phyloP scores from a whole-genome alignment of 2,329 filamentous ascomycete genomes.

The Pseudogymnoascus destructans region DNA sequence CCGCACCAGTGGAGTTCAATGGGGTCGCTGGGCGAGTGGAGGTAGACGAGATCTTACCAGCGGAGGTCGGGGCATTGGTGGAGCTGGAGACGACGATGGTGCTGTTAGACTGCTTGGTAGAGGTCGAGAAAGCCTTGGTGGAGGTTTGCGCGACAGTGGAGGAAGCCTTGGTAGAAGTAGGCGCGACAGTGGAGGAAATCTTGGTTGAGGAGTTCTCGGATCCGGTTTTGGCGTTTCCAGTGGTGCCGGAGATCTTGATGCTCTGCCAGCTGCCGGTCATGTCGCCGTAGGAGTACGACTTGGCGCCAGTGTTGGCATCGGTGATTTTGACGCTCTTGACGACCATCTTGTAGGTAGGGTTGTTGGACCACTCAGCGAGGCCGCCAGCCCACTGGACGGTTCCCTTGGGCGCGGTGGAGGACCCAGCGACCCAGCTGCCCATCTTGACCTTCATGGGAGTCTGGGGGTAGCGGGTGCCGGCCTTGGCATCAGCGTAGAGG shows the following conservation, averaged over 20 bases:
- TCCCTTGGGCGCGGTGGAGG: constrained; percentile 35
- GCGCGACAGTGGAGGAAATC: constrained; percentile 5
- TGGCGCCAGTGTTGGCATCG: constrained; percentile 37
- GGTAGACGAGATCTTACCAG: constrained; percentile 1
- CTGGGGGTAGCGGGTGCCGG: constrained; percentile 49
- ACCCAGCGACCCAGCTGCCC: constrained; percentile 42
- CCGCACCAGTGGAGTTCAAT: constrained; percentile 4
- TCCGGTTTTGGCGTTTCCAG: neutral
- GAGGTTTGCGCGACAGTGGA: constrained; percentile 9
- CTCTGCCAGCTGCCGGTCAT: constrained; percentile 33
- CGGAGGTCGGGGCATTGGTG: neutral
- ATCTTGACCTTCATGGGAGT: constrained; percentile 56
- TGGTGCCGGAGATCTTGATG: constrained; percentile 29
- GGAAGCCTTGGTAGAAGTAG: constrained; percentile 10
- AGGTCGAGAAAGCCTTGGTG: constrained; percentile 10
- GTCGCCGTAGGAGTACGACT: constrained; percentile 37
- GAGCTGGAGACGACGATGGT: neutral
- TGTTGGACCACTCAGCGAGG: constrained; percentile 31
- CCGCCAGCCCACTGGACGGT: constrained; percentile 58
- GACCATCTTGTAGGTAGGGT: constrained; percentile 36
- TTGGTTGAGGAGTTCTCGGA: neutral
- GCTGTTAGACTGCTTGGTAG: neutral
- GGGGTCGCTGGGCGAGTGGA: neutral
- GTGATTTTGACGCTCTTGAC: constrained; percentile 37
- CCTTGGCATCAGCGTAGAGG: constrained; percentile 32